Percentiles rank a stretch among this genome's conserved stretches.
Conservation (phyloP, 2,329 filamentous ascomycete species). For the Huntiella decipiens region DNA sequence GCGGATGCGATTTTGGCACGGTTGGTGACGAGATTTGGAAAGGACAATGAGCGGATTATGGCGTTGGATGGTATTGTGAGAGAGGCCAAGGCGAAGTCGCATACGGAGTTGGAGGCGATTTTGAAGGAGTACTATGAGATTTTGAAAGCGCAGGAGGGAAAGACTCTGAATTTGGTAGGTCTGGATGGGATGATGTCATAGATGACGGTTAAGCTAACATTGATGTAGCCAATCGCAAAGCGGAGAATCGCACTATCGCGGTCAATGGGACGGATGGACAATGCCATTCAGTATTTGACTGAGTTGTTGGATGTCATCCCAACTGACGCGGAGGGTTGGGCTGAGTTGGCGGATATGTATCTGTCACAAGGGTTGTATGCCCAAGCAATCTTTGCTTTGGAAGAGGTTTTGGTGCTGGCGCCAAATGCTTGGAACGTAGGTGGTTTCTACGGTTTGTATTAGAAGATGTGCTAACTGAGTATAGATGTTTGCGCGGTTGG, state of each 20-base stretch:
- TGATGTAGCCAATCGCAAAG: conserved; percentile 57
- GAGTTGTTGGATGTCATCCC: conserved; percentile 65
- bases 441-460: conserved; percentile 7
- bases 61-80: conserved; percentile 66
- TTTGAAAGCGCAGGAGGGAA: conserved; percentile 30
- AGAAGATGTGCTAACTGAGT: conserved; percentile 2
- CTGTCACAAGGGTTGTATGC: conserved; percentile 56
- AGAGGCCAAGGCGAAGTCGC: conserved; percentile 57
- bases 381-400: conserved; percentile 73
- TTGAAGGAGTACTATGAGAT: conserved; percentile 62
- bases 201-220: conserved; percentile 13
- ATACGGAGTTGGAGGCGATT: conserved; percentile 46
- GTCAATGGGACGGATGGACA: conserved; percentile 47
- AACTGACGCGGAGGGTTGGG: conserved; percentile 84
- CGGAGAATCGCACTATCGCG: conserved; percentile 62
- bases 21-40: conserved; percentile 63
- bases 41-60: conserved; percentile 69
- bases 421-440: conserved; percentile 93
- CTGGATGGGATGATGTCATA: neutral
- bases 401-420: conserved; percentile 71
- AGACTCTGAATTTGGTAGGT: conserved; percentile 62
- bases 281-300: conserved; percentile 57
- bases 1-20: conserved; percentile 59
- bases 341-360: conserved; percentile 79
- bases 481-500: conserved; percentile 73